A percentile compares a stretch with the other conserved stretches of the same genome.
Evolutionary conservation across 225 moss, liverwort and hornwort genomes (phyloP).

Genomic region (Polytrichum commune): DNA sequence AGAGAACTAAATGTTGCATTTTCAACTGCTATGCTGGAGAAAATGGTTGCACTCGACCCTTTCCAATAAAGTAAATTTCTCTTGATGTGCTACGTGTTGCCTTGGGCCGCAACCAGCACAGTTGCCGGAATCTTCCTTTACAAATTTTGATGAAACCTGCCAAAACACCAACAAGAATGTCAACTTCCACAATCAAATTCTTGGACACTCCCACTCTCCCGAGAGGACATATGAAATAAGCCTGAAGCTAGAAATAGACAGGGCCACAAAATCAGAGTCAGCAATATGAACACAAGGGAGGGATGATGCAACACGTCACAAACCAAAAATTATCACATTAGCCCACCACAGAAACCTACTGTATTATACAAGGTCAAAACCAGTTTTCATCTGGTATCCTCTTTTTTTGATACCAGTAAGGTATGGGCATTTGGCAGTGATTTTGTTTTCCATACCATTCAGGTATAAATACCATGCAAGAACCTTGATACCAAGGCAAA

Average conservation of each 20-base stretch:
- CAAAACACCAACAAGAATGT: background rate
- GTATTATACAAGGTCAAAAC: too few species aligned
- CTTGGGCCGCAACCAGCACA: constrained; percentile 80
- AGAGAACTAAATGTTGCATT: too few species aligned
- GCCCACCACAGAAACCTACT: too few species aligned
- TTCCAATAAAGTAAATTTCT: constrained; percentile 88
- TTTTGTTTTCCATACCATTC: too few species aligned
- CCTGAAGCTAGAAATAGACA: too few species aligned
- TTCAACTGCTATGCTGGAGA: background rate
- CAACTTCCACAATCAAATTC: background rate
- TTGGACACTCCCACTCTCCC: too few species aligned
- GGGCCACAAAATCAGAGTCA: background rate
- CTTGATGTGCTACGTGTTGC: constrained; percentile 78
- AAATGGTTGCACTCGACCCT: constrained; percentile 30
- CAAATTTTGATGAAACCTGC: constrained; percentile 68
- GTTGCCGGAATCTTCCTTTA: constrained; percentile 67
- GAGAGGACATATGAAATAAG: too few species aligned
- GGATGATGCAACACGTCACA: background rate
- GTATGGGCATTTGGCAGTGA: too few species aligned
- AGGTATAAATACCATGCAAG: too few species aligned
- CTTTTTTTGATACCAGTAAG: too few species aligned
- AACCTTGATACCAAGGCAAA: too few species aligned
- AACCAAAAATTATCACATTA: background rate
- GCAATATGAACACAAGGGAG: background rate
- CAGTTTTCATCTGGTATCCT: too few species aligned